Evolutionary conservation across 352 stramenopile species (phyloP), one percentile per base, ranked within the genome.

Genomic region (Phytophthora boehmeriae): DNA sequence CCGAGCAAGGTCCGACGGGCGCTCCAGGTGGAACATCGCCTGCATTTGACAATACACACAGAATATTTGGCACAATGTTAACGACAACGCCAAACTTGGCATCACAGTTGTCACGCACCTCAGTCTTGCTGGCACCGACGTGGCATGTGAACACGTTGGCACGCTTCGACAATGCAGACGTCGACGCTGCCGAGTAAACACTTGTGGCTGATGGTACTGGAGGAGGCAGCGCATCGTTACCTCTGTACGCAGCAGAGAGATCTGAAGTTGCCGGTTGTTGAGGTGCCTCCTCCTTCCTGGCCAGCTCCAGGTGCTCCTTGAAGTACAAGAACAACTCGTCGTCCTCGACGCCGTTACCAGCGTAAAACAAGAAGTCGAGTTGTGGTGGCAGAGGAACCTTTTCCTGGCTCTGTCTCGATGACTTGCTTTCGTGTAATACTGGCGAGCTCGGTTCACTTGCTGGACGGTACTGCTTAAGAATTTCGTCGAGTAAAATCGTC

Each of bases 301-400:
- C 54, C 16, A 68, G 43, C 48, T 85, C 78, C 48, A 75, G 71
- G 36, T 89, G 78, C 54, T 91, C 80, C 35, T 84, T 78, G 58
- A 97, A 91, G 48, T 89, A 93, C 63, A 80, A 80, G 55, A 95
- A 96, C 53, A 96, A 61, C 48, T 96, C 88, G 59, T 95, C 86
- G 53, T 96, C 88, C 27, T 89, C 87, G 4, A 91, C 64, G 4
- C 89, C 85, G 51, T 95, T 92, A 38, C 88, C 86, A 25, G 88
- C 87, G 38, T 87, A 95, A 50, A 96, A 86, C 17, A 96, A 75
- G 53, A 96, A 95, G 54, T 96, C 88, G 17, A 96, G 58, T 17
- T 74, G 67, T n/a, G 54, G n/a, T 22, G 47, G 19, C 34, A 42
- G 38, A 36, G 38, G 44, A 13, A 20, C 28, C 25, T 63, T 38